Evolutionary conservation across 2,329 filamentous ascomycete species (phyloP).

Genomic region (Cytospora leucostoma): DNA sequence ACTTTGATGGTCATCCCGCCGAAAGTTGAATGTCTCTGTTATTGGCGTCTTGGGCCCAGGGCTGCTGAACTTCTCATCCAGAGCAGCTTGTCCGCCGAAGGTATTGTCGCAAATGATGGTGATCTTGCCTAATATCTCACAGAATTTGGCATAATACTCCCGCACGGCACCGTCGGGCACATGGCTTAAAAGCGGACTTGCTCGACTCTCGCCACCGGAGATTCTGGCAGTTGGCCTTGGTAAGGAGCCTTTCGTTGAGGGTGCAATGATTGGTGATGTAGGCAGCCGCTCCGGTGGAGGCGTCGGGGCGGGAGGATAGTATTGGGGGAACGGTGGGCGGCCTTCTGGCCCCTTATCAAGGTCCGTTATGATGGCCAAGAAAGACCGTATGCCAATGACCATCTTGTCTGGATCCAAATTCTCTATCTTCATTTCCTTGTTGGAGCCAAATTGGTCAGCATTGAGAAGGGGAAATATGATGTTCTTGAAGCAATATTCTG

Average conservation of each 20-base stretch:
- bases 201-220: slow-evolving; percentile 63
- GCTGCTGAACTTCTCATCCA: slow-evolving; percentile 92
- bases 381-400: slow-evolving; percentile 94
- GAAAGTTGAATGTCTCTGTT: slow-evolving; percentile 89
- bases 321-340: slow-evolving; percentile 79
- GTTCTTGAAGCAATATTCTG: slow-evolving; percentile 87
- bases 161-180: slow-evolving; percentile 74
- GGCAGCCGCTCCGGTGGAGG: slow-evolving; percentile 46
- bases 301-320: slow-evolving; percentile 49
- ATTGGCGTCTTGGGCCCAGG: slow-evolving; percentile 92
- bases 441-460: slow-evolving; percentile 78
- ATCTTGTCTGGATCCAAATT: slow-evolving; percentile 94
- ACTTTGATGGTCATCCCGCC: slow-evolving; percentile 75
- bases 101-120: slow-evolving; percentile 95
- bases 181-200: slow-evolving; percentile 61
- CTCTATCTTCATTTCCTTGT: slow-evolving; percentile 81
- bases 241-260: slow-evolving; percentile 36
- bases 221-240: slow-evolving; percentile 33
- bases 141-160: slow-evolving; percentile 88
- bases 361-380: slow-evolving; percentile 89
- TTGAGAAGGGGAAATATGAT: slow-evolving; percentile 97
- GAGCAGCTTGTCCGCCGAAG: slow-evolving; percentile 90
- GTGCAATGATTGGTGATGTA: slow-evolving; percentile 52
- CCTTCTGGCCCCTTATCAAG: slow-evolving; percentile 80
- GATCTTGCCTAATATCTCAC: slow-evolving; percentile 92